phyloP scores from a whole-genome alignment of 805 yeast genomes.

The Cyberlindnera mycetangii region DNA sequence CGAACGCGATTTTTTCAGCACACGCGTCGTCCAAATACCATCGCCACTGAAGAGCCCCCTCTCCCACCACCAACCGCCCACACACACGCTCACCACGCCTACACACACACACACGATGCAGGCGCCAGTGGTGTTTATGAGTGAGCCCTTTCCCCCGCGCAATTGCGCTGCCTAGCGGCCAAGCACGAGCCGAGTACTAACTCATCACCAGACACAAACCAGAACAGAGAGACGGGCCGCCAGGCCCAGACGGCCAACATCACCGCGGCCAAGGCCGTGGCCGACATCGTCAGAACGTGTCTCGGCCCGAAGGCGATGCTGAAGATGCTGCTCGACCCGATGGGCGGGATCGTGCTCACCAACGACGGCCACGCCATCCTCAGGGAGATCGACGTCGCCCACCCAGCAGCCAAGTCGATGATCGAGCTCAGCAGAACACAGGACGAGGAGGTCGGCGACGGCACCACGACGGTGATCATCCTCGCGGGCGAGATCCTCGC shows the following conservation, averaged over 20 bases:
- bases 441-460: conserved; percentile 99
- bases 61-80: neutral
- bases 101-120: conserved; percentile 46
- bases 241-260: conserved; percentile 96
- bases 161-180: neutral
- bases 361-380: conserved; percentile 98
- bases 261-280: conserved; percentile 99
- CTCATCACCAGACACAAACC: conserved; percentile 54
- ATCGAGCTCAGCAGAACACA: conserved; percentile 94
- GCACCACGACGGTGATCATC: conserved; percentile 95
- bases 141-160: too few species aligned
- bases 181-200: conserved; percentile 1
- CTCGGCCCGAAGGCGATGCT: conserved; percentile 99
- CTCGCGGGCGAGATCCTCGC: conserved; percentile 96
- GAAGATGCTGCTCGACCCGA: conserved; percentile 94
- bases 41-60: neutral
- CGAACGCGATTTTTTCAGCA: neutral
- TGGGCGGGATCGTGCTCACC: conserved; percentile 91
- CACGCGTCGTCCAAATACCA: neutral
- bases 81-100: conserved; percentile 1
- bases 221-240: conserved; percentile 93
- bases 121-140: conserved; percentile 82
- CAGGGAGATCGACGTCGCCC: conserved; percentile 95
- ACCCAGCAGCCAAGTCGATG: conserved; percentile 99
- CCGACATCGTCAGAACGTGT: conserved; percentile 96